Percentiles rank a stretch among this genome's conserved stretches.
phyloP scores from a whole-genome alignment of 2,329 filamentous ascomycete genomes.

The Sarocladiaceae sp. region DNA sequence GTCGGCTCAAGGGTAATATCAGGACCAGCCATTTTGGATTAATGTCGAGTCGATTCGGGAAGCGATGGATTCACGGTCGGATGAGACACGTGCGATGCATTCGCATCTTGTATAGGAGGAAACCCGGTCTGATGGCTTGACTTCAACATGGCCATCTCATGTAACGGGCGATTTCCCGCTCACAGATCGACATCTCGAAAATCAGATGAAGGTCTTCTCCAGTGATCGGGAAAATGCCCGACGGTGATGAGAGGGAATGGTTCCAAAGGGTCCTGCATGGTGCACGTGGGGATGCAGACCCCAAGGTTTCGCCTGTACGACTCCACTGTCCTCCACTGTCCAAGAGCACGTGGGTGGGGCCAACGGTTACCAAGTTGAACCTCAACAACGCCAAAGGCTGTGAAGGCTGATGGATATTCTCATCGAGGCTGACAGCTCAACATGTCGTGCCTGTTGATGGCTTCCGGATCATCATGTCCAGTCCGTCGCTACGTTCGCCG shows the following conservation, averaged over 20 bases:
- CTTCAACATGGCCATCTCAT: neutral
- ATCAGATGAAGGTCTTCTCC: neutral
- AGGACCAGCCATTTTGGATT: neutral
- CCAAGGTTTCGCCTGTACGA: too few relatives aligned
- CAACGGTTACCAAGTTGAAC: neutral
- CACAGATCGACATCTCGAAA: neutral
- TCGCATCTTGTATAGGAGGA: neutral
- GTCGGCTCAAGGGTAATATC: conserved; percentile 41
- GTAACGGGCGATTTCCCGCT: neutral
- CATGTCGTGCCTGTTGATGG: neutral
- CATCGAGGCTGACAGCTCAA: too few relatives aligned
- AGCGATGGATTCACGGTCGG: neutral
- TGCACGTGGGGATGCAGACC: neutral
- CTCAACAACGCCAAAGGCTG: too few relatives aligned
- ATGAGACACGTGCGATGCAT: neutral
- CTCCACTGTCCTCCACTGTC: too few relatives aligned
- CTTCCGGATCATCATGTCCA: neutral
- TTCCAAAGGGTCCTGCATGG: neutral
- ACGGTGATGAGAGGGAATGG: neutral
- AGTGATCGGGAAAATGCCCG: neutral
- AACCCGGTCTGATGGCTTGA: neutral
- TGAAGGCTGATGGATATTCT: too few relatives aligned
- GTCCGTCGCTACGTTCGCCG: neutral
- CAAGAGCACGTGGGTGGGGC: neutral
- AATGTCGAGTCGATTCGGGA: neutral